Conservation (phyloP, 2,329 filamentous ascomycete genomes). For the Phyllosticta citrichinensis region DNA sequence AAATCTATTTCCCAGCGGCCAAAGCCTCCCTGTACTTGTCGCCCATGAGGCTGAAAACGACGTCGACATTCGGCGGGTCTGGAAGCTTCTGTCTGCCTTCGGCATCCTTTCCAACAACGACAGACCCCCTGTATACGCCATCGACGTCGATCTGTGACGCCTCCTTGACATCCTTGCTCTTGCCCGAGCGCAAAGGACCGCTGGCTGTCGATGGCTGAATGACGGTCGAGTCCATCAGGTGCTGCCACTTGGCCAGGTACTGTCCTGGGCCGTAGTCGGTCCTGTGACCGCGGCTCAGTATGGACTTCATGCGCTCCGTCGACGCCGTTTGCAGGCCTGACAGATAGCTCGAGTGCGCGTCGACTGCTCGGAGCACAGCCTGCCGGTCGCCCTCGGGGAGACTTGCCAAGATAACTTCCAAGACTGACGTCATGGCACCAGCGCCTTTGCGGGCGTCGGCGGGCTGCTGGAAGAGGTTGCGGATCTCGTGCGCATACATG, state of each 20-base stretch:
- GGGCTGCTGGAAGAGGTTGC: slow-evolving; percentile 43
- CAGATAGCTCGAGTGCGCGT: slow-evolving; percentile 54
- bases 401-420: slow-evolving; percentile 34
- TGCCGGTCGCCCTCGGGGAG: slow-evolving; percentile 40
- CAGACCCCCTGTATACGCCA: slow-evolving; percentile 19
- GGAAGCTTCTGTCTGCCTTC: slow-evolving; percentile 18
- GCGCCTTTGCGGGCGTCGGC: slow-evolving; percentile 21
- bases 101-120: slow-evolving; percentile 17
- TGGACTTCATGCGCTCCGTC: slow-evolving; percentile 42
- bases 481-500: slow-evolving; percentile 49
- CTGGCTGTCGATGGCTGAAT: slow-evolving; percentile 51
- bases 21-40: slow-evolving; percentile 24
- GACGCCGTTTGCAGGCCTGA: slow-evolving; percentile 45
- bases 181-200: slow-evolving; percentile 42
- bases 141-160: slow-evolving; percentile 26
- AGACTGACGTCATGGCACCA: slow-evolving; percentile 32
- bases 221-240: slow-evolving; percentile 56
- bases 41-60: slow-evolving; percentile 22
- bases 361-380: slow-evolving; percentile 42
- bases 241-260: slow-evolving; percentile 63
- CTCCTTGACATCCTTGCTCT: slow-evolving; percentile 25
- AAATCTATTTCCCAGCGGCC: slow-evolving; percentile 9
- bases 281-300: slow-evolving; percentile 35
- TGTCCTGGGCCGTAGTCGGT: slow-evolving; percentile 46
- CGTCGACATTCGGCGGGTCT: slow-evolving; percentile 20